phyloP scores from a whole-genome alignment of 2,329 filamentous ascomycete genomes.

The Triangularia verruculosa region DNA sequence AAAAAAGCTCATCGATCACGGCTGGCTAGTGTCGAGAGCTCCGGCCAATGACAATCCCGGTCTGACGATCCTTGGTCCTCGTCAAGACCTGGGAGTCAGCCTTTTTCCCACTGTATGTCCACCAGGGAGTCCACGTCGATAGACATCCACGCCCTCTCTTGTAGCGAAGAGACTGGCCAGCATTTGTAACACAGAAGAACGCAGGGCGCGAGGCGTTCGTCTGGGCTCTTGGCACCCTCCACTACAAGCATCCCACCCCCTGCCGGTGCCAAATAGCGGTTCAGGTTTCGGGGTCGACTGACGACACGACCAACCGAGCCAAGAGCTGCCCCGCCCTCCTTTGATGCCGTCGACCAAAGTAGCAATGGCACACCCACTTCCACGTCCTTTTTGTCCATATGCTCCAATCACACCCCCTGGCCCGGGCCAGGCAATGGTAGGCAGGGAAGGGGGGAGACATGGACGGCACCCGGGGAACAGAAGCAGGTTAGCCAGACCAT shows the following conservation, averaged over 20 bases:
- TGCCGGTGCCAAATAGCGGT: neutral
- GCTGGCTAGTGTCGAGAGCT: neutral
- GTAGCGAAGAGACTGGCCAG: neutral
- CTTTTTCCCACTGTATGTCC: neutral
- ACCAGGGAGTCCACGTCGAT: neutral
- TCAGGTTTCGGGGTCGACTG: slow-evolving; percentile 1
- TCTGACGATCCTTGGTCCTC: neutral
- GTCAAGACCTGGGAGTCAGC: neutral
- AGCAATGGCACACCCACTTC: slow-evolving; percentile 2
- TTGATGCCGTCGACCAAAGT: slow-evolving; percentile 4
- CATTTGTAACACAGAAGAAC: neutral
- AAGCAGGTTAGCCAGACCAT: slow-evolving; percentile 5
- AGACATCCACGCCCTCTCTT: neutral
- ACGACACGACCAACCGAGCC: neutral
- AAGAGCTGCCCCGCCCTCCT: slow-evolving; percentile 1
- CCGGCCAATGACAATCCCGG: neutral
- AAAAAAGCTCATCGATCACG: slow-evolving; percentile 3
- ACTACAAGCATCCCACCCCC: neutral
- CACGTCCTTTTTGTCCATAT: slow-evolving; percentile 11
- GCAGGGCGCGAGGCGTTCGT: neutral
- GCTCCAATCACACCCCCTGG: slow-evolving; percentile 14
- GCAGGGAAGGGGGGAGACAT: slow-evolving; percentile 14
- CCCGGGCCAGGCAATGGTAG: neutral
- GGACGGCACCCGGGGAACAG: neutral
- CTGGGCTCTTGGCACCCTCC: neutral